phyloP scores from a whole-genome alignment of 306 rosid species.

The Inga laurina region DNA sequence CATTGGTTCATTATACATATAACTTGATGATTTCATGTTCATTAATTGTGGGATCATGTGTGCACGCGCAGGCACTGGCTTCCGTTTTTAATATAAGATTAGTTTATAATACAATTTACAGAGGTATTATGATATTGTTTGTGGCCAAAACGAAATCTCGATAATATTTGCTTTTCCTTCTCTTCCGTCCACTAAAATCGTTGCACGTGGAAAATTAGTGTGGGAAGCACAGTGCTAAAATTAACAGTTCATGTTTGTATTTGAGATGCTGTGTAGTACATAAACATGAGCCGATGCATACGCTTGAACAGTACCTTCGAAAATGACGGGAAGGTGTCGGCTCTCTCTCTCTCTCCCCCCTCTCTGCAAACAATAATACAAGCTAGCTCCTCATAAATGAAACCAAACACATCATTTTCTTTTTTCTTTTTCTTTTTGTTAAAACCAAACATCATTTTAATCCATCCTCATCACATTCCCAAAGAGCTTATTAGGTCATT shows the following conservation, averaged over 20 bases:
- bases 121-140: not conserved
- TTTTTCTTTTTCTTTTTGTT: too few relatives aligned
- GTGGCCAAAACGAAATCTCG: not conserved
- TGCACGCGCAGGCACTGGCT: too few relatives aligned
- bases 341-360: not conserved
- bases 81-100: too few relatives aligned
- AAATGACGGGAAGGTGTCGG: slow-evolving; percentile 32
- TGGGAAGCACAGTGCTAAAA: not conserved
- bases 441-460: not conserved
- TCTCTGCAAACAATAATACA: not conserved
- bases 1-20: not conserved
- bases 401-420: not conserved
- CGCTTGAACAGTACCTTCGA: slow-evolving; percentile 42
- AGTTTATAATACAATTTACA: too few relatives aligned
- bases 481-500: not conserved
- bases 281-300: not conserved
- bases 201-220: not conserved
- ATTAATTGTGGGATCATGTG: not conserved
- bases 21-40: not conserved
- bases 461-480: not conserved
- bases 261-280: not conserved
- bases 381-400: not conserved
- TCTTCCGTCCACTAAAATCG: not conserved
- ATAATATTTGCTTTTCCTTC: not conserved
- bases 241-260: not conserved